Conservation (phyloP, 2,329 filamentous ascomycete species). For the Claviceps sp. region DNA sequence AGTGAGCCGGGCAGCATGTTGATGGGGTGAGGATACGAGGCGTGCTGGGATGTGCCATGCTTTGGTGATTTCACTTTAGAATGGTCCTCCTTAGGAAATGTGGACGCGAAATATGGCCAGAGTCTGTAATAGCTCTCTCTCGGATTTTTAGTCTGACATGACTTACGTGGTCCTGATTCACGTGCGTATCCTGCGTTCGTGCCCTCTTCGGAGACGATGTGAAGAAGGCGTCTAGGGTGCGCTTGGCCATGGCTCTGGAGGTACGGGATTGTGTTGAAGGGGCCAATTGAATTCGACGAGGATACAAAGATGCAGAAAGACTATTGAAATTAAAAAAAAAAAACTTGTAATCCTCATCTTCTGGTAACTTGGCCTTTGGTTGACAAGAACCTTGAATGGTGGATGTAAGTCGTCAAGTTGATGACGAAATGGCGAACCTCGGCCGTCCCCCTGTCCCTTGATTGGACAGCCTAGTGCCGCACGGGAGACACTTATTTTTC, state of each 20-base stretch:
- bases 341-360: not conserved
- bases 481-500: too few species aligned
- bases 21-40: conserved; percentile 38
- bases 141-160: fast-evolving
- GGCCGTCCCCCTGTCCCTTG: not conserved
- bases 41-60: conserved; percentile 20
- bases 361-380: not conserved
- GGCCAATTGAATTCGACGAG: not conserved
- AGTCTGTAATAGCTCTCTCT: not conserved
- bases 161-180: conserved; percentile 2
- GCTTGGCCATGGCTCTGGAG: conserved; percentile 15
- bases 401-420: not conserved
- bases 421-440: not conserved
- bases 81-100: too few species aligned
- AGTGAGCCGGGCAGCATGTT: conserved; percentile 26
- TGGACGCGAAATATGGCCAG: not conserved
- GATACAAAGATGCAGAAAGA: too few species aligned
- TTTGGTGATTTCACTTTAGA: not conserved
- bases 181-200: not conserved
- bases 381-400: too few species aligned
- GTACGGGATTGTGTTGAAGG: not conserved
- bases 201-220: conserved; percentile 13
- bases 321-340: too few species aligned
- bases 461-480: not conserved
- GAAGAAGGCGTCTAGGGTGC: conserved; percentile 61